A percentile compares a stretch with the other conserved stretches of the same genome.
Conservation (phyloP, 805 yeast species). For the Yueomyces sp. region DNA sequence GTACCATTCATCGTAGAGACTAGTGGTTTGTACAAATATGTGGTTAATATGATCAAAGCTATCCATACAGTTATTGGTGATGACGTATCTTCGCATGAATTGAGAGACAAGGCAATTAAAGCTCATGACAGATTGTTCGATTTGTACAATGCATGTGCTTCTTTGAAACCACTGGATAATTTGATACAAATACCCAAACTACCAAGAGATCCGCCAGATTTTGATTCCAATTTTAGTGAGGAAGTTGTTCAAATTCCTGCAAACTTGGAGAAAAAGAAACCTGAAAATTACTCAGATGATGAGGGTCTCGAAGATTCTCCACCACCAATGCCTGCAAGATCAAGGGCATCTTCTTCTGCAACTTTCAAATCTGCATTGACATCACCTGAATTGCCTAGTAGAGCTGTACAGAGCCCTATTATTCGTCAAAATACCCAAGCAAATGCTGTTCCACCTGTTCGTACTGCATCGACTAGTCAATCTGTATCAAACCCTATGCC, state of each 20-base stretch:
- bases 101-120: constrained; percentile 54
- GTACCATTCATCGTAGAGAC: constrained; percentile 87
- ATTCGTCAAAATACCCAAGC: neutral
- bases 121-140: constrained; percentile 62
- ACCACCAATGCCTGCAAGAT: constrained; percentile 1
- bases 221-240: constrained; percentile 6
- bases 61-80: constrained; percentile 53
- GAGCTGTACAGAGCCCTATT: neutral
- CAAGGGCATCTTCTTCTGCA: neutral
- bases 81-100: constrained; percentile 64
- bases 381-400: neutral
- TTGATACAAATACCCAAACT: constrained; percentile 39
- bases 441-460: neutral
- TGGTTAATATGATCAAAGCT: constrained; percentile 83
- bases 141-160: constrained; percentile 82
- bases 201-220: constrained; percentile 26
- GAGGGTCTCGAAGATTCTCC: constrained; percentile 4
- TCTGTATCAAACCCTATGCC: neutral
- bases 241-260: neutral
- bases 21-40: constrained; percentile 82
- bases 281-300: constrained; percentile 5
- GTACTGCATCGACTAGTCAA: neutral
- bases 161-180: constrained; percentile 67
- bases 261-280: neutral
- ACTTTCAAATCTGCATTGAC: neutral